Evolutionary conservation across 768 basidiomycete genomes (phyloP).

Genomic region (Rhodotorula babjevae): DNA sequence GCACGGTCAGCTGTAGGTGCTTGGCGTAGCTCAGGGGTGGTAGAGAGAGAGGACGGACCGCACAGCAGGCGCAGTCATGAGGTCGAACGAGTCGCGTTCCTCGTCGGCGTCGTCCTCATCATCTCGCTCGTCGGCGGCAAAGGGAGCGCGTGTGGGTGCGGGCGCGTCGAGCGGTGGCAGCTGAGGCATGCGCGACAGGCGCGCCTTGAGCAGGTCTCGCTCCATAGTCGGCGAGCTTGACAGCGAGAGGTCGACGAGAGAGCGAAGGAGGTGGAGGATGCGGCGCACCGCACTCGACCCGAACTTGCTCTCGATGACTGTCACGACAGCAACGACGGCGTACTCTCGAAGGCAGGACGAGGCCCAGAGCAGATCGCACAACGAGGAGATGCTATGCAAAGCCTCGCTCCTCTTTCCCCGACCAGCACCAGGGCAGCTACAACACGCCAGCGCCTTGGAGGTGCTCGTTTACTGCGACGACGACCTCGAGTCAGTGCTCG

Average conservation of each 20-base stretch:
- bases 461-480: constrained; percentile 2
- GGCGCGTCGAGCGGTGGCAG: constrained; percentile 49
- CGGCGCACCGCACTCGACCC: background rate
- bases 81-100: constrained; percentile 55
- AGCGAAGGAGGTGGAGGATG: background rate
- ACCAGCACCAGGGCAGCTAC: background rate
- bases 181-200: constrained; percentile 67
- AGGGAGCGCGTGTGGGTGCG: background rate
- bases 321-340: too few species aligned
- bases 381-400: background rate
- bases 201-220: constrained; percentile 70
- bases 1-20: too few species aligned
- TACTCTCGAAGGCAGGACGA: background rate
- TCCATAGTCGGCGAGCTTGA: constrained; percentile 55
- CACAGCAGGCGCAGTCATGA: background rate
- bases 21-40: background rate
- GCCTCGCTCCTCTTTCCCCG: background rate
- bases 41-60: background rate
- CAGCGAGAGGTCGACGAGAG: constrained; percentile 47
- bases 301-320: background rate
- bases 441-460: background rate
- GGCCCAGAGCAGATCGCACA: background rate
- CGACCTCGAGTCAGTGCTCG: too few species aligned
- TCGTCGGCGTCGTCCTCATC: constrained; percentile 59
- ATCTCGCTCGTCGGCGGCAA: constrained; percentile 22